Evolutionary conservation across 2,329 filamentous ascomycete species (phyloP).

Genomic region (Hypoxylon sp.): DNA sequence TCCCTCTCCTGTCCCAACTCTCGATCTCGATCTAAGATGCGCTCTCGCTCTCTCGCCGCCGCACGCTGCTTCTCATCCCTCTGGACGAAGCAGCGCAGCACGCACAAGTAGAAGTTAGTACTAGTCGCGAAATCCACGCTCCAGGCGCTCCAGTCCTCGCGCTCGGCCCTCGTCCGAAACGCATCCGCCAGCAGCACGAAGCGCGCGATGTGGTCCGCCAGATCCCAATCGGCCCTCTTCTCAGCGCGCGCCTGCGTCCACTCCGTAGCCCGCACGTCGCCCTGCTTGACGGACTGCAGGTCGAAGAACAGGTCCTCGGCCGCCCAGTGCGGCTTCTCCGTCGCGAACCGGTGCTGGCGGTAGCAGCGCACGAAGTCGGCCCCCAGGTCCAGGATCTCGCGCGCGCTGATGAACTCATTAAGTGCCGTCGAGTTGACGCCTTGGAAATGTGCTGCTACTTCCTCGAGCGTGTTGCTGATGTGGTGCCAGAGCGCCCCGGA

Average conservation of each 20-base stretch:
- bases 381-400: conserved; percentile 49
- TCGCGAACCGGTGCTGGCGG: conserved; percentile 14
- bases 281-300: conserved; percentile 50
- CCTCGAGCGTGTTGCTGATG: conserved; percentile 48
- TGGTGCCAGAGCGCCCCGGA: conserved; percentile 40
- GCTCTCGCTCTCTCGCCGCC: conserved; percentile 25
- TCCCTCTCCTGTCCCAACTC: not conserved
- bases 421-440: conserved; percentile 46
- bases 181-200: conserved; percentile 50
- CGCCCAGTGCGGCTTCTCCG: conserved; percentile 45
- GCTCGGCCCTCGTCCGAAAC: conserved; percentile 41
- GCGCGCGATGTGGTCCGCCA: conserved; percentile 49
- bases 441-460: conserved; percentile 44
- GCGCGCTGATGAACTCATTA: conserved; percentile 49
- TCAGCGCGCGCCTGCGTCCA: conserved; percentile 42
- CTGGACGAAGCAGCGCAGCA: conserved; percentile 49
- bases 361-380: conserved; percentile 47
- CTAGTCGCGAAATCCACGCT: conserved; percentile 42
- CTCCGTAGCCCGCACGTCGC: conserved; percentile 37
- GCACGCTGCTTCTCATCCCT: conserved; percentile 46
- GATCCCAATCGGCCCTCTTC: conserved; percentile 47
- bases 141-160: conserved; percentile 46
- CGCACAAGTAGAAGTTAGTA: conserved; percentile 47
- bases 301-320: conserved; percentile 52
- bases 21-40: not conserved